Evolutionary conservation across 2,329 filamentous ascomycete species (phyloP).

Genomic region (Colletotrichum cordylinicola): DNA sequence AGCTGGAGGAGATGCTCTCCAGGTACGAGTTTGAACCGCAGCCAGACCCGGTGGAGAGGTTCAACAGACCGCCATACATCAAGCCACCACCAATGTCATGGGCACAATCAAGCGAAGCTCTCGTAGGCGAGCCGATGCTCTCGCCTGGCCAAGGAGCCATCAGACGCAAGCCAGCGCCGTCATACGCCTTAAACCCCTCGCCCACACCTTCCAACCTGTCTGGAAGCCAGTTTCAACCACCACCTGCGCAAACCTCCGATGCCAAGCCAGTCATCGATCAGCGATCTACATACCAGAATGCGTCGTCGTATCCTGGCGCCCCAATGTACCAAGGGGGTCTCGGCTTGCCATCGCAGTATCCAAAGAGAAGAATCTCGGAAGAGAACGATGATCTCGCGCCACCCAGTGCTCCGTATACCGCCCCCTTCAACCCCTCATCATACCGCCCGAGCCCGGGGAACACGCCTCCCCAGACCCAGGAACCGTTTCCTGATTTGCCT

Average conservation of each 20-base stretch:
- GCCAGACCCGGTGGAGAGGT: background rate
- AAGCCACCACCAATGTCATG: conserved; percentile 3
- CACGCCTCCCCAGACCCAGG: conserved; percentile 3
- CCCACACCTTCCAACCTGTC: background rate
- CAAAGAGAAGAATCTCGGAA: background rate
- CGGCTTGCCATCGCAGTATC: background rate
- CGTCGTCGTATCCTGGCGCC: conserved; percentile 7
- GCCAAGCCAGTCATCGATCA: conserved; percentile 2
- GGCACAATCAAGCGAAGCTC: background rate
- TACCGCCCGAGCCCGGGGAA: conserved; percentile 6
- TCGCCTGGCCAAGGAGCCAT: conserved; percentile 15
- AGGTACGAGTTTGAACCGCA: conserved; percentile 9
- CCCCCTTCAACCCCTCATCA: conserved; percentile 1
- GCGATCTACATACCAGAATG: conserved; percentile 2
- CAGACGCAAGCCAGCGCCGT: conserved; percentile 14
- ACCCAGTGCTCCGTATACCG: background rate
- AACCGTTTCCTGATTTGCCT: conserved; percentile 16
- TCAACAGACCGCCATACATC: background rate
- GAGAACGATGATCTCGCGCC: background rate
- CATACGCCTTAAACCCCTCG: conserved; percentile 2
- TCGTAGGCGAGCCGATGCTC: background rate
- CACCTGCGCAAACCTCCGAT: background rate
- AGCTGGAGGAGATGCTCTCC: background rate
- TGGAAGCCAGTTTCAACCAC: background rate
- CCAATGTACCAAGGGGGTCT: background rate